Base-by-base conservation (phyloP, 2,329 filamentous ascomycete species). In the Calonectria montana region DNA sequence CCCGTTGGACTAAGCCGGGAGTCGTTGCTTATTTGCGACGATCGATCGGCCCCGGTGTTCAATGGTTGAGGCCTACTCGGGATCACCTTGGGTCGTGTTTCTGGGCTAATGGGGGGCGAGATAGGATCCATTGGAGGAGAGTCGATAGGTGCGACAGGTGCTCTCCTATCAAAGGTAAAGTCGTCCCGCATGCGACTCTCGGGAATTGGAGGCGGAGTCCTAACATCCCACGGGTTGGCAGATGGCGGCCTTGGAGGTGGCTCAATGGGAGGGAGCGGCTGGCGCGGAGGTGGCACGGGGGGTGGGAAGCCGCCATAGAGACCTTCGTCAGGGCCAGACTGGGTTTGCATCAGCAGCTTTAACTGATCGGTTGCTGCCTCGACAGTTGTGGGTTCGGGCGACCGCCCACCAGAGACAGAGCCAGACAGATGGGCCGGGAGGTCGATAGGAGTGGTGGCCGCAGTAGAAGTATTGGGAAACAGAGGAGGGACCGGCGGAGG, bases 141-240 rank as follows among this genome's bases (percentile, higher is more conserved):
- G 37, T 79, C 78, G 6, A 75, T 37, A 0, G 74, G 72, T 23
- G 71, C 73, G 16, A 79, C 78, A 9, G 78, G 76, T 39, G 76
- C 74, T 25, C 79, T 72, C 29, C 80, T 76, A 53, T 79, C 74
- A 16, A 78, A 75, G 18, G 77, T 71, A 12, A 77, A 75, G 39
- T 79, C 75, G 10, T 75, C 77, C 21, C 73, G 53, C 37, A 73
- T 72, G 2, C 74, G 74, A 3, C 65, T 73, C 37, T 80, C 78
- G 6, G 71, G 71, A n/a, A 64, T 69, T 18, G 64, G 66, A 21
- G 77, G 77, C 21, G 75, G 72, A 35, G 71, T 70, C 25, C 80
- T 78, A 41, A 83, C 75, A 69, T 87, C 83, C 86, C 86, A 88
- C 8, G 86, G 86, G 65, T 87, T 84, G 13, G 80, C 71, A 8